phyloP scores from a whole-genome alignment of 208 protist species.

The Plasmodiophora brassicae region DNA sequence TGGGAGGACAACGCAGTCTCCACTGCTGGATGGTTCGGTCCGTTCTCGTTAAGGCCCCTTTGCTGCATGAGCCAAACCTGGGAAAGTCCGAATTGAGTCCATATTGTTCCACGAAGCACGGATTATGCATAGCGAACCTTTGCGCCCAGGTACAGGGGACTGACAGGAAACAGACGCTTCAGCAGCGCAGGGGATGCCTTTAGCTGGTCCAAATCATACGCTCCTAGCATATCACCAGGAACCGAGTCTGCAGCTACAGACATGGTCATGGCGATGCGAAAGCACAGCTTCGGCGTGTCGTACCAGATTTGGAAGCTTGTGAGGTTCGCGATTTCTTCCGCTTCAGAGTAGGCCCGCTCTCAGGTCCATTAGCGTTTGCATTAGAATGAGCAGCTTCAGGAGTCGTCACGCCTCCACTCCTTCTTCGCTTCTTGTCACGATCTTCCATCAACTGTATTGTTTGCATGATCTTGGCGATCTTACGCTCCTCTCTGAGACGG shows the following conservation, averaged over 20 bases:
- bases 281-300: too few species aligned
- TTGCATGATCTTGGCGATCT: constrained; percentile 27
- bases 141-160: constrained; percentile 3
- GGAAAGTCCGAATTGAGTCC: neutral
- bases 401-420: neutral
- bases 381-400: too few species aligned
- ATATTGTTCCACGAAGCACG: neutral
- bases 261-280: too few species aligned
- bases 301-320: too few species aligned
- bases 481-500: neutral
- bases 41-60: neutral
- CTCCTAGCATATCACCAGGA: neutral
- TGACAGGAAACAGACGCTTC: neutral
- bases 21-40: too few species aligned
- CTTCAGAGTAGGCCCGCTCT: too few species aligned
- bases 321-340: too few species aligned
- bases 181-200: neutral
- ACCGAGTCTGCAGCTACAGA: too few species aligned
- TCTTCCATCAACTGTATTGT: constrained; percentile 30
- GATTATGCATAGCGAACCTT: neutral
- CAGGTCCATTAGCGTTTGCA: too few species aligned
- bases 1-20: too few species aligned
- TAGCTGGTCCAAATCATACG: neutral
- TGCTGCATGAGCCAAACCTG: too few species aligned
- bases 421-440: neutral